Base-by-base conservation (phyloP, 2,329 filamentous ascomycete genomes). In the Pseudovirgaria hyperparasitica region DNA sequence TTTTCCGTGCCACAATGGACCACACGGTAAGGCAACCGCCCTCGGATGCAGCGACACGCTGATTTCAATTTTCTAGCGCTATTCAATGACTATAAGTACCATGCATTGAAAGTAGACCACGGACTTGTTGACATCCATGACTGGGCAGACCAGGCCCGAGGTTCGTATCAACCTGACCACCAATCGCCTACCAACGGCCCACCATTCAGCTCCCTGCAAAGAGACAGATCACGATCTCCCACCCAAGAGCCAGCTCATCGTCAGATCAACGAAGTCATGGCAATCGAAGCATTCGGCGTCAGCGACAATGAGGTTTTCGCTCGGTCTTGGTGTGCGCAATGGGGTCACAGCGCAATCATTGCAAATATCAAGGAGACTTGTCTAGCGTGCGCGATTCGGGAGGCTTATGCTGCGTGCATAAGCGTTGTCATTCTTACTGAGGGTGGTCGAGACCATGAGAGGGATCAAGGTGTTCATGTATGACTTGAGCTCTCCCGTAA, bases 281-380 rank as follows among this genome's bases (percentile, higher is more conserved):
- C 77, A 4, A 64, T 84, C 9, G 76, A 84, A 53, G 75, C 77
- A 1, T 74, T 80, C 46, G 79, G 79, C 1, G 76, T 78, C 13
- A 61, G 62, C 25, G 79, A 84, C 49, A 82, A 84, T 38, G 79
- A 84, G 50, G 78, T 82, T 4, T 65, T 85, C 40, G 78, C 75
- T 1, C 60, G 79, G 35, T 77, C 79, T 5, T 85, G 79, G 79
- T 84, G 78, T 47, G 69, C 76, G 29, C 75, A 82, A 41, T 81
- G 76, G 69, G 79, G 79, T 3, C 53, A 82, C 40, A 74, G 67
- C 43, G 78, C 79, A 1, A 57, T 85, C 11, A 67, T 82, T 31
- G 76, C 76, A 6, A 75, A 82, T 48, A 49, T 81, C 27, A 59
- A 66, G 32, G 70, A 65, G 55, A 82, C 78, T 10, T 84, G 75